Base-by-base conservation (phyloP, 345 rosid genomes). In the Hypericum androsaemum region DNA sequence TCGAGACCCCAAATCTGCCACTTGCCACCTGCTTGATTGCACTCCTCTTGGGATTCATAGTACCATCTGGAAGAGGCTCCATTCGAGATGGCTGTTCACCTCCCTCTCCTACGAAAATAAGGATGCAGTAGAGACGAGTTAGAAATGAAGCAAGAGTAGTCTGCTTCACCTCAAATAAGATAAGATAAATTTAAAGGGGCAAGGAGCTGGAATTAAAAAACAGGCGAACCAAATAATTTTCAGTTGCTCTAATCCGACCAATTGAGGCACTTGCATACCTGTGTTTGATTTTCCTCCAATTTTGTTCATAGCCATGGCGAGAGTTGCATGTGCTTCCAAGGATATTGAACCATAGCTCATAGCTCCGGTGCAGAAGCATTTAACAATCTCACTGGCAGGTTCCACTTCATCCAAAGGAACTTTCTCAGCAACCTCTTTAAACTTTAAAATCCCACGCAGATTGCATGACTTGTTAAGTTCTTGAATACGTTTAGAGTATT, bases 331-430 rank as follows among this genome's bases (percentile, higher is more conserved):
- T 9, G 99, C 99, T 78, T 94, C 99, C 59, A 85, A 49, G 50
- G 99, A 88, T 64, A 94, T 94, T 4, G 99, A 94, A 62, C 99
- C 99, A 71, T 94, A 94, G 67, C 99, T 94, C 99, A 94, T 88
- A 16, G 99, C 99, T 10, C 99, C 99, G 2, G 99, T 94, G 70
- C 94, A 86, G 59, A 94, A 94, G 51, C 99, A 78, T 67, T 94
- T 94, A 22, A 94, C 99, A 69, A 94, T 94, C 69, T 94, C 99
- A 64, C 97, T 84, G 13, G 97, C 96, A 15, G 94, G 84, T 68
- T 94, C 97, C 39, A 94, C 96, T 71, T 88, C 84, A 52, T 83
- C 92, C 56, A 94, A 47, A 15, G 95, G 84, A 58, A 94, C 65
- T 70, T 74, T 79, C 5, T 64, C 78, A 28, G 69, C 81, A 32